phyloP scores from a whole-genome alignment of 306 rosid species.

The Styphnolobium japonicum region DNA sequence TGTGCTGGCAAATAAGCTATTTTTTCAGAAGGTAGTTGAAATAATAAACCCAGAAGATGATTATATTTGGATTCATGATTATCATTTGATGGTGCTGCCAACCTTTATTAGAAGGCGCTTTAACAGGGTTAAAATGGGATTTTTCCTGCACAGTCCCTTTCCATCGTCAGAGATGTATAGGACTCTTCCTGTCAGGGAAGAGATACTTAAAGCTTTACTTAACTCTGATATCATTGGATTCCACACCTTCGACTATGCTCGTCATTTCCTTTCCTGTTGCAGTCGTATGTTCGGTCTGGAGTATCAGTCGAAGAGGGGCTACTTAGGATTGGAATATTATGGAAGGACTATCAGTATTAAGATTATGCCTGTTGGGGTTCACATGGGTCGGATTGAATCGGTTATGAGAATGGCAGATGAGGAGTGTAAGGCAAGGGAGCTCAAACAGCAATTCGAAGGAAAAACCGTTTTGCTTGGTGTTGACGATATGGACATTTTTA shows the following conservation, averaged over 20 bases:
- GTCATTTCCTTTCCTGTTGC: constrained; percentile 86
- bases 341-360: constrained; percentile 84
- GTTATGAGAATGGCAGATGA: constrained; percentile 64
- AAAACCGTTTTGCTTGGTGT: constrained; percentile 70
- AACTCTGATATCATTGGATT: constrained; percentile 82
- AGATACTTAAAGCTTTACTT: constrained; percentile 72
- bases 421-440: constrained; percentile 53
- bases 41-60: constrained; percentile 81
- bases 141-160: constrained; percentile 87
- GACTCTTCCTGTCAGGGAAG: constrained; percentile 84
- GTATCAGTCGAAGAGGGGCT: constrained; percentile 83
- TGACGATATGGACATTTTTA: constrained; percentile 78
- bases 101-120: constrained; percentile 72
- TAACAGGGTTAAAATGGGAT: constrained; percentile 73
- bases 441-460: constrained; percentile 54
- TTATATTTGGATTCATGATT: constrained; percentile 83
- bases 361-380: constrained; percentile 89
- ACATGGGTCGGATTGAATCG: constrained; percentile 74
- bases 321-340: constrained; percentile 79
- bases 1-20: constrained; percentile 67
- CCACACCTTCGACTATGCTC: constrained; percentile 90
- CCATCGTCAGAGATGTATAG: constrained; percentile 84
- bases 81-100: constrained; percentile 87
- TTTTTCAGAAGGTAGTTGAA: constrained; percentile 71
- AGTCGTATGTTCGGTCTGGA: constrained; percentile 87